A percentile compares a stretch with the other conserved stretches of the same genome.
Evolutionary conservation across 768 basidiomycete species (phyloP).

Genomic region (Suillus sp.): DNA sequence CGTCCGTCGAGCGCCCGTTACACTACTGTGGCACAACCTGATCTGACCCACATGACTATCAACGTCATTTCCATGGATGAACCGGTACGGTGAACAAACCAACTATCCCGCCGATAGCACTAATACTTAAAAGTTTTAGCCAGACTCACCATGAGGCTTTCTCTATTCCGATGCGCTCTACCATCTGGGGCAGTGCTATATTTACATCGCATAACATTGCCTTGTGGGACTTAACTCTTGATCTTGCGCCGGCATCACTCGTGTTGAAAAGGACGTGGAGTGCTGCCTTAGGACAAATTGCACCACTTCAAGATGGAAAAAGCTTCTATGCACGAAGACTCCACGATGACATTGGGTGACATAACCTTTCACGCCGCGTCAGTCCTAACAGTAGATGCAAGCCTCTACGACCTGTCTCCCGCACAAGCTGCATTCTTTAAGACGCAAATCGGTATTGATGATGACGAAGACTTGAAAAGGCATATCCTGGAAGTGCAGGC

Average conservation of each 20-base stretch:
- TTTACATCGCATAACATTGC: neutral
- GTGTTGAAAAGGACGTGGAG: neutral
- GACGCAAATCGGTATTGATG: constrained; percentile 26
- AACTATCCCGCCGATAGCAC: neutral
- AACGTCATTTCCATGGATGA: neutral
- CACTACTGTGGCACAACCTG: no score
- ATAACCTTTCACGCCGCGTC: neutral
- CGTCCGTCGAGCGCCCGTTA: no score
- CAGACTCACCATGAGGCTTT: neutral
- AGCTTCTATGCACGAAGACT: neutral
- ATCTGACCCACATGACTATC: neutral
- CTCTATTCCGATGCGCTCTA: no score
- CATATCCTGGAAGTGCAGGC: constrained; percentile 30
- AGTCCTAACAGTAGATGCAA: neutral
- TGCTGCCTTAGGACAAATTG: neutral
- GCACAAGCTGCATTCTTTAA: constrained; percentile 26
- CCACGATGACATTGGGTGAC: neutral
- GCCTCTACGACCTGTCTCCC: constrained; percentile 8
- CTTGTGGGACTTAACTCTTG: neutral
- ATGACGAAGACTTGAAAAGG: constrained; percentile 26
- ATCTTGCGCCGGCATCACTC: neutral
- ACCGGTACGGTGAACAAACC: neutral
- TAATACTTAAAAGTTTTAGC: neutral
- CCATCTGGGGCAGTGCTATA: neutral
- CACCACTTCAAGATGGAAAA: neutral